phyloP scores from a whole-genome alignment of 2,329 filamentous ascomycete species.

The Elsinoe perseae region DNA sequence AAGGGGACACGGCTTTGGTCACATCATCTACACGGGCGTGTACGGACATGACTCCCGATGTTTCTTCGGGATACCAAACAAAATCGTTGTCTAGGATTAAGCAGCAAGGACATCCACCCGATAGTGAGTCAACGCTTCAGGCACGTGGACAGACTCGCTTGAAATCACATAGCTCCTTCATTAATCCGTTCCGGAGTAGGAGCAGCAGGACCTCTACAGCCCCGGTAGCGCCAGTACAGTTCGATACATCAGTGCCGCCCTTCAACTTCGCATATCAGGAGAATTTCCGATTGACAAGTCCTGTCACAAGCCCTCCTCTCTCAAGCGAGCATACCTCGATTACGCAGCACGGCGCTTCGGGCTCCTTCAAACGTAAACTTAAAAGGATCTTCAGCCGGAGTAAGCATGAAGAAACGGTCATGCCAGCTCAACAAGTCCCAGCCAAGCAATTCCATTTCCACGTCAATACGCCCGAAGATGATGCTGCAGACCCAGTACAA shows the following conservation, averaged over 20 bases:
- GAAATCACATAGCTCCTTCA: constrained; percentile 35
- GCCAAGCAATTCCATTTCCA: constrained; percentile 29
- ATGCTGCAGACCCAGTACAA: constrained; percentile 14
- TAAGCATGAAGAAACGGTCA: constrained; percentile 30
- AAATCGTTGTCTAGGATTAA: too few relatives aligned
- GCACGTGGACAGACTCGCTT: constrained; percentile 7
- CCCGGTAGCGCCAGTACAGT: constrained; percentile 16
- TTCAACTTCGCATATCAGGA: constrained; percentile 25
- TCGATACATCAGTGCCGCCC: constrained; percentile 24
- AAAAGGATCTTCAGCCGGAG: constrained; percentile 48
- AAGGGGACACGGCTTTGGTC: not conserved
- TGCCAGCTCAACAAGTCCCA: constrained; percentile 46
- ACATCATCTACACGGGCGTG: not conserved
- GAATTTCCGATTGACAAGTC: constrained; percentile 14
- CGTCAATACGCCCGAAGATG: constrained; percentile 22
- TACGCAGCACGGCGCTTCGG: constrained; percentile 56
- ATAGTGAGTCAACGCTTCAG: not conserved
- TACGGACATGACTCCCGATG: not conserved
- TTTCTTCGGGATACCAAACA: not conserved
- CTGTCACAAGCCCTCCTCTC: not conserved
- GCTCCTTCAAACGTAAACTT: constrained; percentile 53
- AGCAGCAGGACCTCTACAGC: constrained; percentile 26
- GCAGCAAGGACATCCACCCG: too few relatives aligned
- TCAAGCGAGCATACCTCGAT: not conserved
- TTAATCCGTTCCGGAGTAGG: constrained; percentile 39